Evolutionary conservation across 805 yeast species (phyloP).

Genomic region (Candida mattraensis): DNA sequence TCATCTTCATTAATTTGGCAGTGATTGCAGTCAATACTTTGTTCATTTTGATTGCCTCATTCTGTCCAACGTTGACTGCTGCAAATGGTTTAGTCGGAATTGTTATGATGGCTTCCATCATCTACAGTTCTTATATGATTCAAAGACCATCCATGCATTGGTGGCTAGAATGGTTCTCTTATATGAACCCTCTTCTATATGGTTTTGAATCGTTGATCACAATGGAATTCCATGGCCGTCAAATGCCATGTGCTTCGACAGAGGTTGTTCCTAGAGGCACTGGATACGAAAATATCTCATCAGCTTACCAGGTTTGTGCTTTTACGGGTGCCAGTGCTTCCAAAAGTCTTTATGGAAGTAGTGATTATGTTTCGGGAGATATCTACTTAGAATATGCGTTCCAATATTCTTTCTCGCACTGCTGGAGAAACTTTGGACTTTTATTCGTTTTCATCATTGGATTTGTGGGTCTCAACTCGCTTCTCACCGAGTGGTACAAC

Average conservation of each 20-base stretch:
- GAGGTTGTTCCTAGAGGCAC: constrained; percentile 55
- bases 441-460: constrained; percentile 42
- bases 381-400: constrained; percentile 45
- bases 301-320: constrained; percentile 48
- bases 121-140: constrained; percentile 67
- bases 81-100: constrained; percentile 66
- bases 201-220: constrained; percentile 55
- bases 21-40: constrained; percentile 49
- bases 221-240: constrained; percentile 55
- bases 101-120: constrained; percentile 45
- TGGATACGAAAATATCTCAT: constrained; percentile 45
- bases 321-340: constrained; percentile 46
- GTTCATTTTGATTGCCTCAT: constrained; percentile 55
- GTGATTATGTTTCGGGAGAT: constrained; percentile 51
- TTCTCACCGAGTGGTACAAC: constrained; percentile 33
- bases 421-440: constrained; percentile 79
- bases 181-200: constrained; percentile 48
- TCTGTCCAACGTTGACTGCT: constrained; percentile 46
- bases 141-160: constrained; percentile 59
- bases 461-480: constrained; percentile 33
- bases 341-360: constrained; percentile 18
- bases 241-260: constrained; percentile 45
- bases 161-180: constrained; percentile 61
- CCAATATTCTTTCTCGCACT: constrained; percentile 54
- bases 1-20: constrained; percentile 39